phyloP scores from a whole-genome alignment of 2,329 filamentous ascomycete species.

The Colletotrichum tropicale region DNA sequence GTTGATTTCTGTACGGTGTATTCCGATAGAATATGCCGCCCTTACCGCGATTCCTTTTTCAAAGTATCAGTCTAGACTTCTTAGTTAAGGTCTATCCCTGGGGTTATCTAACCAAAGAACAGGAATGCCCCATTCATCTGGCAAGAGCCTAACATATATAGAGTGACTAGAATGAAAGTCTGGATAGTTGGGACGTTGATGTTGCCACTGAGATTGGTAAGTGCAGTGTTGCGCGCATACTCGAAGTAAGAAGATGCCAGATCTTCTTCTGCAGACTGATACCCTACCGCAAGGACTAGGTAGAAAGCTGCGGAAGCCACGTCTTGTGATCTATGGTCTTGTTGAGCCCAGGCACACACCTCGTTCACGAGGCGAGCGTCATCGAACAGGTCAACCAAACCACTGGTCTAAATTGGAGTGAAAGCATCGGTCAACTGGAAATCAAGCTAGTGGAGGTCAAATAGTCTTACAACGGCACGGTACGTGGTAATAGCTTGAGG shows the following conservation, averaged over 20 bases:
- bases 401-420: constrained; percentile 36
- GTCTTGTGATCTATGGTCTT: constrained; percentile 36
- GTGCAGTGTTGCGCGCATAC: constrained; percentile 50
- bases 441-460: background rate
- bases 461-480: constrained; percentile 25
- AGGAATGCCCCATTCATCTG: constrained; percentile 61
- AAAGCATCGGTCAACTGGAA: background rate
- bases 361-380: constrained; percentile 40
- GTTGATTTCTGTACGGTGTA: constrained; percentile 60
- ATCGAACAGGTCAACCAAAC: constrained; percentile 55
- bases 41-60: constrained; percentile 49
- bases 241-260: constrained; percentile 52
- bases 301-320: constrained; percentile 45
- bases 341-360: constrained; percentile 45
- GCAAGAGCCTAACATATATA: constrained; percentile 60
- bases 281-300: constrained; percentile 55
- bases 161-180: constrained; percentile 52
- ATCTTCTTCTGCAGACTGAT: constrained; percentile 44
- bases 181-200: constrained; percentile 55
- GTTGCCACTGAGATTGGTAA: constrained; percentile 48
- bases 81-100: background rate
- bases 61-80: background rate
- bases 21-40: constrained; percentile 56
- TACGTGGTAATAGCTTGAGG: constrained; percentile 23
- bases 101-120: constrained; percentile 44